phyloP scores from a whole-genome alignment of 164 flowering plant genomes.

The Umbellularia californica region DNA sequence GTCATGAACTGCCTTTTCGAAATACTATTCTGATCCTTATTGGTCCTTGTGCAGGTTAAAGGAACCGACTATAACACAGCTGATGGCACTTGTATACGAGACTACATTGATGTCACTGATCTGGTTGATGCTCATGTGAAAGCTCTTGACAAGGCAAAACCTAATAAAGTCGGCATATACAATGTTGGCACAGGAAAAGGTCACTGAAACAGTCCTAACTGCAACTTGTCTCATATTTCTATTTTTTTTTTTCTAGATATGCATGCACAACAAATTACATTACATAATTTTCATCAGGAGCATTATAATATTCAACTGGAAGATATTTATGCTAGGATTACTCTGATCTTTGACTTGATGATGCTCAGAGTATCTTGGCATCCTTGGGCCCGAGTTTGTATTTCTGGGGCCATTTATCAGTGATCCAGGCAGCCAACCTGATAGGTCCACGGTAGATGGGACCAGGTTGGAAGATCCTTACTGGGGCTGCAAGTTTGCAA shows the following conservation, averaged over 20 bases:
- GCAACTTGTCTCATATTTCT: not conserved
- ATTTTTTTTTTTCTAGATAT: not conserved
- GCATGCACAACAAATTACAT: not conserved
- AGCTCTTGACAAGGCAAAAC: slow-evolving; percentile 78
- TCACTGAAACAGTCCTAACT: slow-evolving; percentile 12
- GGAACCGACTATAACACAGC: slow-evolving; percentile 88
- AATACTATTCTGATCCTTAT: not conserved
- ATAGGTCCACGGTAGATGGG: no score
- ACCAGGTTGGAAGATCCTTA: not conserved
- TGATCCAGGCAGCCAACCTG: not conserved
- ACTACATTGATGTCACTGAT: slow-evolving; percentile 95
- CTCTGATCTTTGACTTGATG: no score
- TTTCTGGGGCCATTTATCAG: not conserved
- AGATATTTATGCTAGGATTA: no score
- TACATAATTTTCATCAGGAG: no score
- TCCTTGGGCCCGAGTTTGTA: not conserved
- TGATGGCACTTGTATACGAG: slow-evolving; percentile 92
- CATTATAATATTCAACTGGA: no score
- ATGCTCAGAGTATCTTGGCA: no score
- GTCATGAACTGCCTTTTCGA: not conserved
- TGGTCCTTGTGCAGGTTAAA: slow-evolving; percentile 47
- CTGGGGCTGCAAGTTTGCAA: not conserved
- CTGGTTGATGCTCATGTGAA: slow-evolving; percentile 97
- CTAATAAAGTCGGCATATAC: slow-evolving; percentile 86
- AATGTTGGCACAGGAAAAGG: slow-evolving; percentile 99